Base-by-base conservation (phyloP, 2,329 filamentous ascomycete species). In the Knoxdaviesia capensis region DNA sequence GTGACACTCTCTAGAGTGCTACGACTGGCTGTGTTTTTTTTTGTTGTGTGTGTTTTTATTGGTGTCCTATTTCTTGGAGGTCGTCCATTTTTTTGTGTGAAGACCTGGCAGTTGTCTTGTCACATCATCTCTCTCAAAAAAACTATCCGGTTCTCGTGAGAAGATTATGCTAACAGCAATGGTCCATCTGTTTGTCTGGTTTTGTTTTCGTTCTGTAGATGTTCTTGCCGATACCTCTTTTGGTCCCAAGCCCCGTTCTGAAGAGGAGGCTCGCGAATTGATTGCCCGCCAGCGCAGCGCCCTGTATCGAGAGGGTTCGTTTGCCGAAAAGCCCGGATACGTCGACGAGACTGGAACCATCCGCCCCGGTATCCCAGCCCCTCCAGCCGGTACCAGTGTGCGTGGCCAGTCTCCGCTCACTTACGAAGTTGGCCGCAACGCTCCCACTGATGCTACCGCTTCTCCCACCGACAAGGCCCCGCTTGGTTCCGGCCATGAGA, bases 281-380 rank as follows among this genome's bases (percentile, higher is more conserved):
- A 93, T 96, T 61, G 83, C 87, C 52, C 87, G 88, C 56, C 90
- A 96, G 64, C 86, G 92, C 61, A 87, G 80, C 60, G 87, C 88
- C 49, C 65, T 98, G 50, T 98, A 96, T 60, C 85, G 86, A 56
- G 84, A 83, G 55, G 68, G 68, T 7, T 58, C 71, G 41, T 80
- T 84, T 56, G 75, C 79, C 55, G 77, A 79, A 50, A 74, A 71
- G 50, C 68, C 66, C 47, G 68, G 66, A 49, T 79, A 80, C 53
- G 67, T 76, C 40, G 80, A 86, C 47, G 82, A 87, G 54, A 69
- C 70, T 31, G 71, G 71, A 48, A 64, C 65, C 20, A 62, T 73
- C 34, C 75, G 79, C 47, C 62, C 74, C 31, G 75, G 76, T 45
- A 75, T 74, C 52, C 78, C 84, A 49, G 70, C 74, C 44, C 73